phyloP scores from a whole-genome alignment of 1,284 basidiomycete species.

The Malassezia japonica region DNA sequence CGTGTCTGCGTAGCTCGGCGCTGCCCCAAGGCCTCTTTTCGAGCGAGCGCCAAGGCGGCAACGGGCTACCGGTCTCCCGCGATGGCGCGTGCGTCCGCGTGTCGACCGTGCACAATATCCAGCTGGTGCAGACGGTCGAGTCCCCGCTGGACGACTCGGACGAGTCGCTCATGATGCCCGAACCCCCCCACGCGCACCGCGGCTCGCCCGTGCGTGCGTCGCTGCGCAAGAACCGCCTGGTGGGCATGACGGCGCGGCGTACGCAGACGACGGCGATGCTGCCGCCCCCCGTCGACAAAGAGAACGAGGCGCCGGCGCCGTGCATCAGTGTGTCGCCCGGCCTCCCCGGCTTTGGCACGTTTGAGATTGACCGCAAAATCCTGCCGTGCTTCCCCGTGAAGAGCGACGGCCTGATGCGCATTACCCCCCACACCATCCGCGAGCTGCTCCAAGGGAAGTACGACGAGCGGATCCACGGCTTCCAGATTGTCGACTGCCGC shows the following conservation, averaged over 20 bases:
- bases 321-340: background rate
- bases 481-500: constrained; percentile 76
- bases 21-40: too few species aligned
- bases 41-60: too few species aligned
- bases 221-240: background rate
- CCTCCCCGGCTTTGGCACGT: constrained; percentile 40
- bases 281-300: constrained; percentile 1
- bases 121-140: background rate
- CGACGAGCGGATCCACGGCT: constrained; percentile 30
- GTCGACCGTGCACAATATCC: background rate
- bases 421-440: constrained; percentile 60
- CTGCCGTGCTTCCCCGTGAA: constrained; percentile 85
- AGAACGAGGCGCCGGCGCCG: constrained; percentile 1
- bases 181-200: background rate
- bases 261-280: background rate
- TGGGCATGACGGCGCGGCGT: background rate
- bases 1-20: background rate
- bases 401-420: constrained; percentile 89
- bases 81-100: background rate
- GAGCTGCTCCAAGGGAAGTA: constrained; percentile 36
- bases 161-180: background rate
- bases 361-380: constrained; percentile 64
- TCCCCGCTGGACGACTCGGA: background rate
- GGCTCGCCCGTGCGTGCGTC: constrained; percentile 16
- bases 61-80: background rate